Base-by-base conservation (phyloP, 148 eudicot species). In the Rhododendron griersonianum region DNA sequence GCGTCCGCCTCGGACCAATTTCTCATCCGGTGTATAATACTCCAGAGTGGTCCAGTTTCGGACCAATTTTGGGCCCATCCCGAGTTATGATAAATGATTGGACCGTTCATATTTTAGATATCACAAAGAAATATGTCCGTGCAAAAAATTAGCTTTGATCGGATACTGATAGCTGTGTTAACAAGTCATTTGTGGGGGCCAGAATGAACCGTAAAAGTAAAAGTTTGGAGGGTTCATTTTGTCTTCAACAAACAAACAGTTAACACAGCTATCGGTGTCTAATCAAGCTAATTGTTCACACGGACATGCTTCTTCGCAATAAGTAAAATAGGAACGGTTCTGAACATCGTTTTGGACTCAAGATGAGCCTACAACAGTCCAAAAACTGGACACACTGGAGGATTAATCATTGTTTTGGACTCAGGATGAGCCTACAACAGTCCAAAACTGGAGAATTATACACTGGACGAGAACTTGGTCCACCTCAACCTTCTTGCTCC, bases 401-500 rank as follows among this genome's bases (percentile, higher is more conserved):
- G 45, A 41, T 5, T 41, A 6, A 41, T 41, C 23, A 16, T 57
- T 16, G 63, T 16, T 57, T 18, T 18, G 21, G 63, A 18, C 61
- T 47, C 48, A 47, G 8, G 48, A 55, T 55, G 63, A 57, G 63
- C 21, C 63, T 10, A 18, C 21, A 4, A 57, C 23, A 57, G 63
- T 57, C 63, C 63, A 57, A 57, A 57, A 57, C 63, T 57, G 63
- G 63, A 55, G 61, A 0, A 55, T 55, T 5, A 59, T 59, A 21
- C 21, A 59, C 65, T 19, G 19, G 65, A 59, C 21, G 65, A 21
- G 65, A 59, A 59, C 65, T 21, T 19, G 5, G 65, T 59, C 65
- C 51, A 48, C 80, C 48, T 84, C 86, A 84, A 35, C 30, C 8
- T 84, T 84, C 80, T 84, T 73, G 86, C 80, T 84, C 80, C 80